These are phyloP conservation scores for Zasmidium angulare DNA, from an alignment of 2,329 filamentous ascomycete genomes.

Conservation along the genomic window DNA sequence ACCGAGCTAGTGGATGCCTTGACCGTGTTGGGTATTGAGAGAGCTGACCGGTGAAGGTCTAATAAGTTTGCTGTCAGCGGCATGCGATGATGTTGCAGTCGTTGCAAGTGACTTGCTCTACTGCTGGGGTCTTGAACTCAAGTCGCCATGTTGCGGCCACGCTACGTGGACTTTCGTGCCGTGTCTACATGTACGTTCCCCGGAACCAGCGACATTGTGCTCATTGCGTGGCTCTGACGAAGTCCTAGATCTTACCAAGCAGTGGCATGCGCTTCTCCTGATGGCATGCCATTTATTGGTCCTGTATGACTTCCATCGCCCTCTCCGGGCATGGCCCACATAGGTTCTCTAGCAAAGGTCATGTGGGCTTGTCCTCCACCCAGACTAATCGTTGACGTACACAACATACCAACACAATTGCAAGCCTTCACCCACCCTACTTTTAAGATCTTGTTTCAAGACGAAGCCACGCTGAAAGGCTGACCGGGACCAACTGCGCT, in stretches of 20 bases:
- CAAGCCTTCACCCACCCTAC: background rate
- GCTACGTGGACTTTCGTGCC: background rate
- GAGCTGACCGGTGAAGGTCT: constrained; percentile 1
- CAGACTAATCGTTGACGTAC: background rate
- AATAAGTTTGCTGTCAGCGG: background rate
- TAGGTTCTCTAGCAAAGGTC: background rate
- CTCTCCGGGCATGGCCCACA: background rate
- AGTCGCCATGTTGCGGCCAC: background rate
- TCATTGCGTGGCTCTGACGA: background rate
- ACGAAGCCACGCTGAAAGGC: background rate
- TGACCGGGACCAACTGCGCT: background rate
- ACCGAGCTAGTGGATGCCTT: background rate
- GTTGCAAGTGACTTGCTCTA: background rate
- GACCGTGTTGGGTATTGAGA: background rate
- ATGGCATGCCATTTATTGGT: background rate
- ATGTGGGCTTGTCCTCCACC: background rate
- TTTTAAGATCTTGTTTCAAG: background rate
- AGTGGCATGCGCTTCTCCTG: background rate
- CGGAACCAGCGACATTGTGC: background rate
- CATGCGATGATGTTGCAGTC: background rate
- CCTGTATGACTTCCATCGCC: background rate
- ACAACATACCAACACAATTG: background rate
- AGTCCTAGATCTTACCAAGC: background rate
- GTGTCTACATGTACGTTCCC: background rate
- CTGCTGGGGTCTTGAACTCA: background rate